These are phyloP conservation scores for Ailanthus altissimus DNA, from an alignment of 345 rosid genomes.

Conservation along the genomic window DNA sequence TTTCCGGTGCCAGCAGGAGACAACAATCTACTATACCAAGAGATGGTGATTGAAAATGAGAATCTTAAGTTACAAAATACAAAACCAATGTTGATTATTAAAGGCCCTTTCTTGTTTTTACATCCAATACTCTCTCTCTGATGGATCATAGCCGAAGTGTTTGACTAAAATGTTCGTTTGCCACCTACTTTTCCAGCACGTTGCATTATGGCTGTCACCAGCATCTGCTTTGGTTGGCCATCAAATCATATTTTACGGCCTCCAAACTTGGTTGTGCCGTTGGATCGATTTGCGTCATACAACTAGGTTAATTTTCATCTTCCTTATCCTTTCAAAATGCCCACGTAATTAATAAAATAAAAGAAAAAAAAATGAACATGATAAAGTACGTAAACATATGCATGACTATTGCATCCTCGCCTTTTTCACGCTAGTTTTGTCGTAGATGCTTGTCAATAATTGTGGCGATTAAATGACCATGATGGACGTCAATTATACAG, in stretches of 20 bases:
- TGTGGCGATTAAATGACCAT: not conserved
- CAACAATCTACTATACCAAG: no score
- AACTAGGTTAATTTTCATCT: not conserved
- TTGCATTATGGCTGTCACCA: not conserved
- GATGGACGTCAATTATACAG: no score
- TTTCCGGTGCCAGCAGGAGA: no score
- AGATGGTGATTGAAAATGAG: no score
- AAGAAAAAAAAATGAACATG: not conserved
- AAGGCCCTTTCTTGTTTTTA: no score
- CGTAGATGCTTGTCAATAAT: not conserved
- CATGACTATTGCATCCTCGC: conserved; percentile 14
- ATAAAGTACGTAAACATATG: conserved; percentile 6
- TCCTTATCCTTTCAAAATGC: not conserved
- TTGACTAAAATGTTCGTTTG: not conserved
- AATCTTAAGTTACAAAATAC: no score
- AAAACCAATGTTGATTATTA: no score
- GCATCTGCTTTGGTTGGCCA: not conserved
- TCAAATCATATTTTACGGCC: not conserved
- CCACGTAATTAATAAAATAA: not conserved
- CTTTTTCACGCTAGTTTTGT: not conserved
- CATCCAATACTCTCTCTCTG: not conserved
- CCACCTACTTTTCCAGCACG: not conserved
- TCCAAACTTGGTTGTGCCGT: not conserved
- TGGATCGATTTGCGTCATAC: not conserved
- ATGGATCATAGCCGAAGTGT: not conserved